Base-by-base conservation (phyloP, 2,329 filamentous ascomycete species). In the Ilyonectria sp. region DNA sequence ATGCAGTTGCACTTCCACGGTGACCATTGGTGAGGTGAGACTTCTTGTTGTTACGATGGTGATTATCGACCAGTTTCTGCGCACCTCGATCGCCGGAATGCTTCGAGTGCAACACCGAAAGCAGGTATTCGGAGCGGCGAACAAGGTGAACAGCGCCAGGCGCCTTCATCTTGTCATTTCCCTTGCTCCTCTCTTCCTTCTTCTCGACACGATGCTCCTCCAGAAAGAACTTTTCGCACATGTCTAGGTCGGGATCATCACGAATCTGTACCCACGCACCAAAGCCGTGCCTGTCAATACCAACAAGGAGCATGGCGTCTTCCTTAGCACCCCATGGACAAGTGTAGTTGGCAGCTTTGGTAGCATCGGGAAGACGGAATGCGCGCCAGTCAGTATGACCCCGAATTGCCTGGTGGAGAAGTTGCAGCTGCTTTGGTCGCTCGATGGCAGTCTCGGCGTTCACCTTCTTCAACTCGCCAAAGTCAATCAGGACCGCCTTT, bases 181-280 rank as follows among this genome's bases (percentile, higher is more conserved):
- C 89, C 76, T 94, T 94, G 76, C 86, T 93, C 40, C 96, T 92
- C 80, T 98, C 94, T 76, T 96, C 95, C 79, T 98, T 98, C 83
- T 97, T 96, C 80, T 97, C 96, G 19, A 98, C 95, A n/a, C 95
- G 93, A 79, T 98, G 95, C 80, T 99, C 97, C 79, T 99, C 96
- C 1, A 99, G 84, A 83, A 97, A 99, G 79, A 98, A 93, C 77
- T 98, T 98, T 75, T 97, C 94, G 2, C 86, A 84, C 83, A 99
- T 91, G 9, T 91, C 93, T 23, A 99, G 89, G 35, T 98, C 94
- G 1, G 89, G 83, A 77, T 99, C 96, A 74, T 99, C 96, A 7
- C 96, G 92, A 75, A 99, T 98, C 74, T 95, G 92, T 2, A 92
- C 89, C 96, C 96, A 99, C 3, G 95, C 95, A 63, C 97, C 97